Base-by-base conservation (phyloP, 106 monocot species). In the Xerophyta viscosa region DNA sequence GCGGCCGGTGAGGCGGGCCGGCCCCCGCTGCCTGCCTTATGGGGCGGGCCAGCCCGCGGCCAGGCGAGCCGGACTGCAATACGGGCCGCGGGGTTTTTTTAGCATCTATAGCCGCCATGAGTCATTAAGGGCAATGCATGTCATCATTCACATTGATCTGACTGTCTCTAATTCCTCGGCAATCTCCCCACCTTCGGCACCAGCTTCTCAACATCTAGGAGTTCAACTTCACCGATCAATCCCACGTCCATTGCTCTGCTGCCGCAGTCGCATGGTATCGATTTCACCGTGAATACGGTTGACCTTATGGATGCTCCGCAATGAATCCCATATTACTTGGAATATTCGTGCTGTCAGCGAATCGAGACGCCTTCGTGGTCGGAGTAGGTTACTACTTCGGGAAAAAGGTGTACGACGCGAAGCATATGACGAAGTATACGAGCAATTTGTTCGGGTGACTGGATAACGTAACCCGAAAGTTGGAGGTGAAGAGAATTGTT, bases 101-200 rank as follows among this genome's bases (percentile, higher is more conserved):
- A n/a, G n/a, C n/a, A n/a, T n/a, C n/a, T n/a, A n/a, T n/a, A n/a
- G n/a, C n/a, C 39, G n/a, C 54, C 39, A 62, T 78, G 48, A 78
- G 68, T 27, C 17, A 46, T 59, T 72, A 78, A 61, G 78, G 71
- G 48, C 67, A 78, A 58, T 33, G 46, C 18, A 66, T 78, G 56
- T 67, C 26, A 52, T 72, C 24, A 78, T 78, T 58, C 78, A 78
- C 58, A 6, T 78, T 44, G 78, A 67, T 29, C 63, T 78, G 58
- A 63, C 72, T 42, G 67, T 78, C 63, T 78, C 67, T 48, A 52
- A 63, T 46, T 20, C 54, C 61, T 19, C 14, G 56, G 62, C 18
- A 28, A 56, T 17, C 55, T 48, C 48, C 31, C 37, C 47, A 43
- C 58, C 15, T 1, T 15, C 29, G 52, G 41, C 23, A 4, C 26